These are phyloP conservation scores for Jaltomata sinuosa DNA, from an alignment of 257 asterid species.

Conservation along the genomic window DNA sequence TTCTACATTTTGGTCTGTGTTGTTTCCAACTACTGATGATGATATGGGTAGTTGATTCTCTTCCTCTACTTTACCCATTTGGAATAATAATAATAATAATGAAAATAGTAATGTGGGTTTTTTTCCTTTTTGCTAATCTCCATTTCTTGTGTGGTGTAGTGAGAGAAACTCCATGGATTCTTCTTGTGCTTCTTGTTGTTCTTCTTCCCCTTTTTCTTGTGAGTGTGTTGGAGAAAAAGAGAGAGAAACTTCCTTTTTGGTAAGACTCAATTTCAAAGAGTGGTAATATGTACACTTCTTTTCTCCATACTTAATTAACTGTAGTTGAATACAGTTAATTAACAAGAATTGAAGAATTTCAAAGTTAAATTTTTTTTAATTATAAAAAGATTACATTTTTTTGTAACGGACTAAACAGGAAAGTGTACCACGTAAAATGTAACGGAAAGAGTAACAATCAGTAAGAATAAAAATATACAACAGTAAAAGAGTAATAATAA, in stretches of 20 bases:
- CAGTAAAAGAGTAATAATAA: too few species aligned
- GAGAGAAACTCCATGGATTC: constrained; percentile 21
- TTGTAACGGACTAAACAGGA: too few species aligned
- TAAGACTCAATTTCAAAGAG: constrained; percentile 15
- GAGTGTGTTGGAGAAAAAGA: constrained; percentile 5
- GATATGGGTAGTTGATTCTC: constrained; percentile 29
- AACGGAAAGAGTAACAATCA: too few species aligned
- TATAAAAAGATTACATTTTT: too few species aligned
- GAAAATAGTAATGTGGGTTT: constrained; percentile 45
- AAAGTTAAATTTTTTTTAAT: too few species aligned
- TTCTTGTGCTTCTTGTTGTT: constrained; percentile 2
- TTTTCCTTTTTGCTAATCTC: constrained; percentile 19
- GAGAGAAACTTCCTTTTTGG: constrained; percentile 19
- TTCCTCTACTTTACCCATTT: constrained; percentile 80
- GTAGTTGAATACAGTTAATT: too few species aligned
- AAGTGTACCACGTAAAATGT: too few species aligned
- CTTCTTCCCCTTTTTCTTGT: constrained; percentile 2
- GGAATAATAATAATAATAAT: constrained; percentile 2
- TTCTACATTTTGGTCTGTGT: constrained; percentile 27
- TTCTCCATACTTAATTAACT: background rate
- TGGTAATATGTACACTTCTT: constrained; percentile 1
- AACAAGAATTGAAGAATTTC: too few species aligned
- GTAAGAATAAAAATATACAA: too few species aligned
- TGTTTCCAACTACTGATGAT: constrained; percentile 45
- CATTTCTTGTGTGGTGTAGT: constrained; percentile 30